A percentile compares a stretch with the other conserved stretches of the same genome.
These are phyloP conservation scores for Phyllosticta paracitricarpa DNA, from an alignment of 2,329 filamentous ascomycete species.

Conservation along the genomic window DNA sequence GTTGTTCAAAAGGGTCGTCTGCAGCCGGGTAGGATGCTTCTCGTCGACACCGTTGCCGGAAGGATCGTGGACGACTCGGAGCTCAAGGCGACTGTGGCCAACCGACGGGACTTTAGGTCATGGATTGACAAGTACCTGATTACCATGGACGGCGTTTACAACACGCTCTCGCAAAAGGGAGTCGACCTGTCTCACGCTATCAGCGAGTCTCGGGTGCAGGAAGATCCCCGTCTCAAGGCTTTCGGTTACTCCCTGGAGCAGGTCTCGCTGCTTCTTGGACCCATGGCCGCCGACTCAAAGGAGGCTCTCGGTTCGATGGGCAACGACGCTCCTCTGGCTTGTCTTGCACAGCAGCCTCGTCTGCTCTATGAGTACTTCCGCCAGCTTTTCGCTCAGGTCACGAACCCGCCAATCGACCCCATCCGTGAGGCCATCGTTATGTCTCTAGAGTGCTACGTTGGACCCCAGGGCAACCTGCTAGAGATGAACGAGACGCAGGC, in stretches of 20 bases:
- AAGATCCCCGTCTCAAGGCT: conserved; percentile 72
- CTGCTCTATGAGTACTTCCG: conserved; percentile 95
- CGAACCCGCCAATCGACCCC: conserved; percentile 93
- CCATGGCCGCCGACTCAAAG: conserved; percentile 96
- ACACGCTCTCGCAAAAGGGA: conserved; percentile 48
- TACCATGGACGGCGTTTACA: conserved; percentile 64
- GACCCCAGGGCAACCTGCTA: conserved; percentile 86
- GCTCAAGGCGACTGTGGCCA: conserved; percentile 80
- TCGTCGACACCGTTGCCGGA: conserved; percentile 83
- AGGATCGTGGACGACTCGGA: conserved; percentile 92
- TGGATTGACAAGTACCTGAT: conserved; percentile 85
- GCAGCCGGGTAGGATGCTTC: conserved; percentile 89
- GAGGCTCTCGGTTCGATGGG: conserved; percentile 97
- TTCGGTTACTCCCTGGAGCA: conserved; percentile 96
- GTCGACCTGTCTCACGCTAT: conserved; percentile 58
- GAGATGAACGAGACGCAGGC: conserved; percentile 91
- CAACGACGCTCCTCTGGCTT: conserved; percentile 88
- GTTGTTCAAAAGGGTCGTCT: conserved; percentile 89
- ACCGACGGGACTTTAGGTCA: conserved; percentile 72
- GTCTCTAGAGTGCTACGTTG: conserved; percentile 93
- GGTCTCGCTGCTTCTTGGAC: conserved; percentile 79
- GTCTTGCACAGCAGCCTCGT: conserved; percentile 79
- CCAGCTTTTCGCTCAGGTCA: conserved; percentile 94
- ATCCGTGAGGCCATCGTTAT: conserved; percentile 97
- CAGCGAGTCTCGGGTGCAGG: conserved; percentile 62